These are phyloP conservation scores for Ceratocystis destructans DNA, from an alignment of 2,329 filamentous ascomycete genomes.

Conservation along the genomic window DNA sequence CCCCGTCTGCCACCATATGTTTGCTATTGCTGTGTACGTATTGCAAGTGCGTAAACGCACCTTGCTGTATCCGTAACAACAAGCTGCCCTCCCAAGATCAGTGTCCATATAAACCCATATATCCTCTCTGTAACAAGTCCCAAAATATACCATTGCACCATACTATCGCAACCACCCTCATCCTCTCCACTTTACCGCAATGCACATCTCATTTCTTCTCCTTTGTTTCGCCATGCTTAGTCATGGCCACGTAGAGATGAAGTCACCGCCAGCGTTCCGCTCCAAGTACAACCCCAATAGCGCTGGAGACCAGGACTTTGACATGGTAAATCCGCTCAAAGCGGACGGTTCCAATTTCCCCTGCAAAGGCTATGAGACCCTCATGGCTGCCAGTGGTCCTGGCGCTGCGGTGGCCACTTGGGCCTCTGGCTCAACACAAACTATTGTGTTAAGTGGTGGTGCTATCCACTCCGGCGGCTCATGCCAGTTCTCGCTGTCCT, in stretches of 20 bases:
- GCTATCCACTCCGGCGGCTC: constrained; percentile 44
- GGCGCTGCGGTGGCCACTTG: constrained; percentile 38
- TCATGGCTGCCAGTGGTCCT: constrained; percentile 22
- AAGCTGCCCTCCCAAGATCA: not conserved
- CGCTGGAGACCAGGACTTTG: constrained; percentile 34
- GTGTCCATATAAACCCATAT: not conserved
- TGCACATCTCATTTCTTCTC: constrained; percentile 11
- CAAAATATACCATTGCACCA: not conserved
- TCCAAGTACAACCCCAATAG: constrained; percentile 24
- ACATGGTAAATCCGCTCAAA: constrained; percentile 44
- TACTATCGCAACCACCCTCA: not conserved
- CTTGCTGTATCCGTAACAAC: not conserved
- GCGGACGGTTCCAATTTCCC: constrained; percentile 41
- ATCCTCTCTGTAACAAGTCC: not conserved
- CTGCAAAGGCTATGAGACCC: constrained; percentile 38
- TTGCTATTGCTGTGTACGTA: not conserved
- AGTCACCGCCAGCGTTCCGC: constrained; percentile 24
- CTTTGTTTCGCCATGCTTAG: constrained; percentile 12
- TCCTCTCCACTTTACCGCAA: not conserved
- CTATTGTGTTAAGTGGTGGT: constrained; percentile 40
- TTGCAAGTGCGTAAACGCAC: not conserved
- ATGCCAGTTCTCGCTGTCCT: constrained; percentile 49
- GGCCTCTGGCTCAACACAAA: constrained; percentile 38
- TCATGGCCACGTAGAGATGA: constrained; percentile 26
- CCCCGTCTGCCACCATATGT: not conserved